Conservation (phyloP, 257 asterid genomes). For the Euphrasia confusa region DNA sequence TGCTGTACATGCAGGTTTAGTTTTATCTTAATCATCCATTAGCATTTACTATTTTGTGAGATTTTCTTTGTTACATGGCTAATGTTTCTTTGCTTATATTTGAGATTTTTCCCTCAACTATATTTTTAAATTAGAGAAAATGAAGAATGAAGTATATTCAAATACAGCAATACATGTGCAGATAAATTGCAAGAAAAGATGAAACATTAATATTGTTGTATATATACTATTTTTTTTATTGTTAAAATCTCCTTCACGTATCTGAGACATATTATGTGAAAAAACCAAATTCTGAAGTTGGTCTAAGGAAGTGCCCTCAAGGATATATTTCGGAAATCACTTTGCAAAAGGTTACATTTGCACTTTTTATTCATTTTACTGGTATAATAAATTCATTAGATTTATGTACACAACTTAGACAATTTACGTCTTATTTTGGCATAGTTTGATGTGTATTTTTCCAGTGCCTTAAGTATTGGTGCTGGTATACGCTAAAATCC, state of each 20-base stretch:
- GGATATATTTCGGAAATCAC: not conserved
- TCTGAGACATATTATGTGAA: slow-evolving; percentile 17
- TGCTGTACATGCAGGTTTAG: slow-evolving; percentile 71
- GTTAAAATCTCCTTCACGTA: slow-evolving; percentile 8
- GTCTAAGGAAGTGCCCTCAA: slow-evolving; percentile 12
- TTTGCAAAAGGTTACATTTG: not conserved
- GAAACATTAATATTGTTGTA: slow-evolving; percentile 6
- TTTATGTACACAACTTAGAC: slow-evolving; percentile 9
- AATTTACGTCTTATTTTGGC: not conserved
- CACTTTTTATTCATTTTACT: slow-evolving; percentile 14
- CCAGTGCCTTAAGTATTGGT: slow-evolving; percentile 9
- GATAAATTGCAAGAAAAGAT: slow-evolving; percentile 1
- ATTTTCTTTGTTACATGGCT: slow-evolving; percentile 17
- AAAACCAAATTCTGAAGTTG: slow-evolving; percentile 4
- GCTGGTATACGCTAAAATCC: not conserved
- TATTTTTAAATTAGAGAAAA: slow-evolving; percentile 13
- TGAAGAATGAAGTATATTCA: slow-evolving; percentile 4
- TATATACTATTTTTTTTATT: not conserved
- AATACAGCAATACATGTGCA: slow-evolving; percentile 3
- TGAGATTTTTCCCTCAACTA: slow-evolving; percentile 9
- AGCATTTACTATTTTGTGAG: slow-evolving; percentile 20
- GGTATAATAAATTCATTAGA: slow-evolving; percentile 4
- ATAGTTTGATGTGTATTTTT: not conserved
- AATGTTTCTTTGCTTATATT: slow-evolving; percentile 10
- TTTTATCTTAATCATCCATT: slow-evolving; percentile 24